These are phyloP conservation scores for Aspergillus pseudoviridinutans DNA, from an alignment of 2,329 filamentous ascomycete genomes.

Conservation along the genomic window DNA sequence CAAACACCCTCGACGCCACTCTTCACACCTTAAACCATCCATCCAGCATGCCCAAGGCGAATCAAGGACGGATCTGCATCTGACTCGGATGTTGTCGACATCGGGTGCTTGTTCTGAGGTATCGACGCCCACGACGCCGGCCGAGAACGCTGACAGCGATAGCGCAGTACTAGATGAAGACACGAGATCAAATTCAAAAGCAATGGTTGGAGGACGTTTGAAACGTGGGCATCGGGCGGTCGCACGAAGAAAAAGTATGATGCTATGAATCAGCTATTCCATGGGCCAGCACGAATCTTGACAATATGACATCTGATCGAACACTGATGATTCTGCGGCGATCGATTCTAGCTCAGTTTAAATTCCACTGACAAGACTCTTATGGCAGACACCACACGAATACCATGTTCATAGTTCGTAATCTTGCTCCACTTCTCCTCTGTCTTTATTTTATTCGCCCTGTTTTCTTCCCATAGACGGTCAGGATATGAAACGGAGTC, in stretches of 20 bases:
- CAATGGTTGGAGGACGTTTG: slow-evolving; percentile 12
- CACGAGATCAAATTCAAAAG: background rate
- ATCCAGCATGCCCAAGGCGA: slow-evolving; percentile 1
- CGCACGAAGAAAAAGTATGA: slow-evolving; percentile 39
- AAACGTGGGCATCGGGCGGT: slow-evolving; percentile 30
- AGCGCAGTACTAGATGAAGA: background rate
- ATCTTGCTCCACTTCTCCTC: background rate
- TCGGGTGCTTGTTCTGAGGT: background rate
- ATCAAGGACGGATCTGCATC: background rate
- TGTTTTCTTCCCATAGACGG: background rate
- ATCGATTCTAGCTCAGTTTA: background rate
- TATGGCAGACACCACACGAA: background rate
- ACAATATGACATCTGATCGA: background rate
- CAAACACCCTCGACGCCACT: slow-evolving; percentile 29
- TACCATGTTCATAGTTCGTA: slow-evolving; percentile 1
- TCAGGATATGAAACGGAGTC: background rate
- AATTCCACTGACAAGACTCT: background rate
- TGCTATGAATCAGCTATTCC: slow-evolving; percentile 24
- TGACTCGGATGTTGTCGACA: background rate
- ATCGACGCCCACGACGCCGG: background rate
- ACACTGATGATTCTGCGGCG: background rate
- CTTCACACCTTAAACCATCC: slow-evolving; percentile 25
- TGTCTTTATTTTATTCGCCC: background rate
- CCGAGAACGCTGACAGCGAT: slow-evolving; percentile 12
- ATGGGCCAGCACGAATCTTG: background rate